Evolutionary conservation across 768 basidiomycete genomes (phyloP), one percentile per base, ranked within the genome.

Genomic region (Naganishia friedmannii): DNA sequence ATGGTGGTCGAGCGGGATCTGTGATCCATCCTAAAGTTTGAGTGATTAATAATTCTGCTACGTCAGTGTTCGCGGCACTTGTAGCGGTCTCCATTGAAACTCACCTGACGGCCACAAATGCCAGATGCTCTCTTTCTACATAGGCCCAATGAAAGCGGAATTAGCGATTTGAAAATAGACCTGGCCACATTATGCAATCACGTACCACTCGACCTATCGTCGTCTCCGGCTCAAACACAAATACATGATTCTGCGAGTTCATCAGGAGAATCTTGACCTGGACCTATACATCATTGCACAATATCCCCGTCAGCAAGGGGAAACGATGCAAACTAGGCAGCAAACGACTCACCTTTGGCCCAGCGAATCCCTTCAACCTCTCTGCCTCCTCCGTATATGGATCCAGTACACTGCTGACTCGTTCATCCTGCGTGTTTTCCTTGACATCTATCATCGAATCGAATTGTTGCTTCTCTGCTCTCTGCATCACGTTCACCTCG

Each of bases 191-290:
- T 37, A 2, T 45, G 3, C 4, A 21, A 13, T 23, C 15, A 63
- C 60, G 23, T 63, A 63, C 60, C 60, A 77, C 74, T n/a, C 77
- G 60, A 2, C 78, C 78, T 7, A 80, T 74, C 8, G 77, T 77
- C 15, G 74, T 70, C 65, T 78, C 76, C 12, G 78, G 78, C 60
- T 79, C 78, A 60, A 79, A 80, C 9, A 75, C 72, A 67, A 77
- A 76, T 10, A 77, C 70, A 72, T 78, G 77, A 34, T 72, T 77
- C 63, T 80, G 78, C 19, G 78, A 78, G 28, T 76, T 77, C 57
- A 80, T 80, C 58, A 80, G 68, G 2, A 80, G 69, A 7, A 75
- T 78, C 58, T 75, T 72, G 31, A 80, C 42, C 60, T 79, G 77
- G 13, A 74, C 66, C 77, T 77, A 45, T 23, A 34, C 46, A 17